Evolutionary conservation across 2,329 filamentous ascomycete genomes (phyloP).

Genomic region (Macrophomina tecta): DNA sequence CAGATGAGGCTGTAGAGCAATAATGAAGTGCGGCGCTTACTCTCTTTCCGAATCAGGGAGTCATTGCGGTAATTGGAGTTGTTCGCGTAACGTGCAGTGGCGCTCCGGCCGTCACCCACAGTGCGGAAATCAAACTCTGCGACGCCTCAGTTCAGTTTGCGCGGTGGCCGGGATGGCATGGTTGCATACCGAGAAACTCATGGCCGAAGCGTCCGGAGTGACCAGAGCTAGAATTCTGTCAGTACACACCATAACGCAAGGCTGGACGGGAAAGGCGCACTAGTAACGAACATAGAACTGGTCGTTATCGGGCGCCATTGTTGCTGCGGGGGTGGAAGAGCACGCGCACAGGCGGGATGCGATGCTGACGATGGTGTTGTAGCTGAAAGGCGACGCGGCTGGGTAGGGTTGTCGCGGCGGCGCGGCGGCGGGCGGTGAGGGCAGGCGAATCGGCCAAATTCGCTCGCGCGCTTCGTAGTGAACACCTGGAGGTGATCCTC

Average conservation of each 20-base stretch:
- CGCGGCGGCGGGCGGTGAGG: constrained; percentile 26
- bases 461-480: constrained; percentile 21
- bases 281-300: constrained; percentile 98
- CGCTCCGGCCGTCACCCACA: constrained; percentile 89
- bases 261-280: constrained; percentile 61
- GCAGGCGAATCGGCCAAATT: constrained; percentile 28
- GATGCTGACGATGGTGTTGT: constrained; percentile 24
- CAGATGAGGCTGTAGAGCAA: not conserved
- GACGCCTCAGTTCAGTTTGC: not conserved
- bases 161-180: constrained; percentile 29
- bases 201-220: constrained; percentile 97
- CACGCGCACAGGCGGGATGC: constrained; percentile 29
- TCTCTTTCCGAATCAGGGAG: constrained; percentile 98
- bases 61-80: constrained; percentile 99
- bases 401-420: constrained; percentile 25
- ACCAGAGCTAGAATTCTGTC: constrained; percentile 73
- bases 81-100: constrained; percentile 95
- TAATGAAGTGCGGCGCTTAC: constrained; percentile 60
- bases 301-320: constrained; percentile 73
- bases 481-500: constrained; percentile 29
- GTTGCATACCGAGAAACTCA: constrained; percentile 82
- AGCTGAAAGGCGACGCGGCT: constrained; percentile 23
- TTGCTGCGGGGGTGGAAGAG: constrained; percentile 31
- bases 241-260: constrained; percentile 41
- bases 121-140: constrained; percentile 95